phyloP scores from a whole-genome alignment of 2,329 filamentous ascomycete genomes.

The Biscogniauxia sp. region DNA sequence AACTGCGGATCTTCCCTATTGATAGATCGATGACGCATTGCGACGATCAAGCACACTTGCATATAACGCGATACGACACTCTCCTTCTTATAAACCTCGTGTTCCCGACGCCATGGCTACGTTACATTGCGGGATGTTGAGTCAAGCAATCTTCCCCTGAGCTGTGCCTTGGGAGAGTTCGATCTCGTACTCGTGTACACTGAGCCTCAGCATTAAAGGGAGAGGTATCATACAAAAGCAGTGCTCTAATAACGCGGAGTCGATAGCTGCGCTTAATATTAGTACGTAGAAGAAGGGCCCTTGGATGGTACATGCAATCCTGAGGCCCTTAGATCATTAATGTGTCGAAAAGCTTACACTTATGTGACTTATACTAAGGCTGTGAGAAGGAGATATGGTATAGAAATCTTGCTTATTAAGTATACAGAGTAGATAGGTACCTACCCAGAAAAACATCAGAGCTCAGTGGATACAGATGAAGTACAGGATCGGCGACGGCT shows the following conservation, averaged over 20 bases:
- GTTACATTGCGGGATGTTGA: neutral
- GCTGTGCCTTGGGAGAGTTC: neutral
- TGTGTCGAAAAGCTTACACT: too few species aligned
- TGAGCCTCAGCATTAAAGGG: neutral
- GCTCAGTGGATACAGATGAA: neutral
- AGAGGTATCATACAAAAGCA: neutral
- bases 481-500: neutral
- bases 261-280: neutral
- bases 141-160: neutral
- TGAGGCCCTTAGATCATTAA: too few species aligned
- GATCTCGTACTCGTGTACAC: neutral
- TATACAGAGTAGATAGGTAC: too few species aligned
- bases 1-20: neutral
- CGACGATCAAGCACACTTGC: neutral
- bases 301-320: neutral
- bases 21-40: neutral
- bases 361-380: too few species aligned
- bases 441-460: too few species aligned
- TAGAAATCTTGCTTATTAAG: too few species aligned
- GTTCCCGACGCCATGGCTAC: neutral
- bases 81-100: neutral
- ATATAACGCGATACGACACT: neutral
- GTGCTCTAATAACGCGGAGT: neutral
- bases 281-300: neutral
- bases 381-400: too few species aligned